Percentiles rank a stretch among this genome's conserved stretches.
Conservation (phyloP, 169 alveolate genomes). For the Eimeria praecox region DNA sequence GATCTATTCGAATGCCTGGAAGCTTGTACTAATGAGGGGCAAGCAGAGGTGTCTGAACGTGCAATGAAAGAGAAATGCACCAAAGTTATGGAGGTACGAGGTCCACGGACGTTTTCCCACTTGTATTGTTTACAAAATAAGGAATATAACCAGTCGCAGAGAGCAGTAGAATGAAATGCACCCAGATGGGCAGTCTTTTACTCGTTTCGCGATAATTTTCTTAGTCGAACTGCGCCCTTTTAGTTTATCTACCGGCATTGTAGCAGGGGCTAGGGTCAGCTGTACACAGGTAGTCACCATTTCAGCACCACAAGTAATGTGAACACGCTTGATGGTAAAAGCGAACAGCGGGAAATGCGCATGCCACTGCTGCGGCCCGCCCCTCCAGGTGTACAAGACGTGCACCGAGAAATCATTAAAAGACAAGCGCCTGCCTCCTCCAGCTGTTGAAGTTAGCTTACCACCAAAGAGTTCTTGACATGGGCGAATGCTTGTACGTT, state of each 20-base stretch:
- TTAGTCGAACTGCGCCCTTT: neutral
- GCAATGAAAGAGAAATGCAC: conserved; percentile 20
- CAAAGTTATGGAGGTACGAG: conserved; percentile 36
- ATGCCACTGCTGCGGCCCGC: neutral
- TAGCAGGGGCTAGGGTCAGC: neutral
- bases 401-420: conserved; percentile 37
- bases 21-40: conserved; percentile 14
- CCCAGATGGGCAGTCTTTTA: neutral
- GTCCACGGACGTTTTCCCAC: neutral
- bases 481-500: neutral
- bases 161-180: neutral
- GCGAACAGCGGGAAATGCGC: neutral
- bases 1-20: conserved; percentile 30
- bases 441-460: conserved; percentile 5
- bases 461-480: neutral
- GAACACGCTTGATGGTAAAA: neutral
- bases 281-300: neutral
- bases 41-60: neutral
- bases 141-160: neutral
- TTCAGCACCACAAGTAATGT: neutral
- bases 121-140: neutral
- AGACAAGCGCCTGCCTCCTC: conserved; percentile 46
- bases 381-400: conserved; percentile 1
- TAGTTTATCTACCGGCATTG: neutral
- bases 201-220: neutral